Percentiles rank a stretch among this genome's conserved stretches.
Evolutionary conservation across 2,329 filamentous ascomycete species (phyloP).

Genomic region (Alternaria gansuensis): DNA sequence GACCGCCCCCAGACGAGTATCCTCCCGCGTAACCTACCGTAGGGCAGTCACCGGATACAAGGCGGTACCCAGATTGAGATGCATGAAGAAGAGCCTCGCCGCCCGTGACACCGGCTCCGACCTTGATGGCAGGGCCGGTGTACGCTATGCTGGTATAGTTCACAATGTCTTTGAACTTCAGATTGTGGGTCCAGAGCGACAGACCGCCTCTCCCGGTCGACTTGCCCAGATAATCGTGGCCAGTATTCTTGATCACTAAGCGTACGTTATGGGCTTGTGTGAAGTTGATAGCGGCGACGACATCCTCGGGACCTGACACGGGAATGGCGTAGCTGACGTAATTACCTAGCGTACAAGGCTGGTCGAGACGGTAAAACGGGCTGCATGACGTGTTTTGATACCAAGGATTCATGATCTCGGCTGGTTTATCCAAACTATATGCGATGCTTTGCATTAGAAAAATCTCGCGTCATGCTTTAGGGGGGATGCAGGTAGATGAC

Average conservation of each 20-base stretch:
- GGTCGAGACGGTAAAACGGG: constrained; percentile 37
- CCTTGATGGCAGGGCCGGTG: constrained; percentile 30
- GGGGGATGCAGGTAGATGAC: background rate
- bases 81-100: background rate
- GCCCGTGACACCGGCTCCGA: constrained; percentile 31
- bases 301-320: background rate
- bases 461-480: background rate
- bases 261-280: constrained; percentile 22
- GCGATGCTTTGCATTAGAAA: background rate
- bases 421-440: background rate
- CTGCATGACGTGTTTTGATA: constrained; percentile 54
- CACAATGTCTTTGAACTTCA: constrained; percentile 28
- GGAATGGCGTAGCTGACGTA: constrained; percentile 18
- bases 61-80: background rate
- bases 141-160: constrained; percentile 24
- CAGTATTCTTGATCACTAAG: constrained; percentile 29
- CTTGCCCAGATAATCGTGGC: constrained; percentile 29
- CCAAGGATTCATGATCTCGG: constrained; percentile 50
- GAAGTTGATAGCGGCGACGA: background rate
- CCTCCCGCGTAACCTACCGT: constrained; percentile 57
- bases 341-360: constrained; percentile 38
- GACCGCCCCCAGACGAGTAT: constrained; percentile 57
- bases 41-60: constrained; percentile 24
- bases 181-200: constrained; percentile 39
- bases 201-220: constrained; percentile 34